A percentile compares a stretch with the other conserved stretches of the same genome.
Evolutionary conservation across 768 basidiomycete genomes (phyloP).

Genomic region (Mycena crocata): DNA sequence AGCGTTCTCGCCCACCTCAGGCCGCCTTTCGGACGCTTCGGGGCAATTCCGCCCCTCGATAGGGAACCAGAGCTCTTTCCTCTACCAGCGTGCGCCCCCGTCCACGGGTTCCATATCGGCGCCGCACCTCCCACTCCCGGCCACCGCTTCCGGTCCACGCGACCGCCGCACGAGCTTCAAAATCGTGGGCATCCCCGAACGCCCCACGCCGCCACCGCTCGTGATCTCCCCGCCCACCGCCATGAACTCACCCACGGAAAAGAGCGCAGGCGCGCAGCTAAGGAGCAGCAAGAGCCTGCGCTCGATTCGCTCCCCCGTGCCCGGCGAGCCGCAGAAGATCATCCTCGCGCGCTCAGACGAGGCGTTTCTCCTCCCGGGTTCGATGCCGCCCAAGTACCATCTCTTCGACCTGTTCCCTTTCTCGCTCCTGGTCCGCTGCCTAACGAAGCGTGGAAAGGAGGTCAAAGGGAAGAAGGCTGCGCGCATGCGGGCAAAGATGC

Average conservation of each 20-base stretch:
- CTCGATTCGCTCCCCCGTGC: constrained; percentile 18
- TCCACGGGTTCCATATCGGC: constrained; percentile 27
- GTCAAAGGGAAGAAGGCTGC: constrained; percentile 75
- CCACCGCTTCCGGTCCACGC: constrained; percentile 31
- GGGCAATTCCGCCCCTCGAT: constrained; percentile 11
- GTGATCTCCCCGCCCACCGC: constrained; percentile 39
- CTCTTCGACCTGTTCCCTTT: constrained; percentile 78
- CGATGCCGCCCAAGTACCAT: constrained; percentile 68
- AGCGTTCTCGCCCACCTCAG: constrained; percentile 18
- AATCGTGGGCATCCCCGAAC: constrained; percentile 29
- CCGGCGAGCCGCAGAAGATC: constrained; percentile 43
- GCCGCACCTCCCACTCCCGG: constrained; percentile 45
- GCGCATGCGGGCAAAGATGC: constrained; percentile 61
- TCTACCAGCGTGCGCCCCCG: constrained; percentile 38
- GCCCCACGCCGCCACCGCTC: constrained; percentile 37
- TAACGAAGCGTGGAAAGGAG: constrained; percentile 60
- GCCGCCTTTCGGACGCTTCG: constrained; percentile 21
- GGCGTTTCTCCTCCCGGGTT: constrained; percentile 61
- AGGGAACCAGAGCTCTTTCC: constrained; percentile 30
- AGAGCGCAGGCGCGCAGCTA: constrained; percentile 4
- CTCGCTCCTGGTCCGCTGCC: constrained; percentile 62
- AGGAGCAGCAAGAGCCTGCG: constrained; percentile 3
- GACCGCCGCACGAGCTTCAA: constrained; percentile 27
- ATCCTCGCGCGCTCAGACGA: constrained; percentile 57
- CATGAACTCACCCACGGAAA: constrained; percentile 23